Evolutionary conservation across 768 basidiomycete species (phyloP), one percentile per base, ranked within the genome.

Genomic region (Lentinula detonsa): DNA sequence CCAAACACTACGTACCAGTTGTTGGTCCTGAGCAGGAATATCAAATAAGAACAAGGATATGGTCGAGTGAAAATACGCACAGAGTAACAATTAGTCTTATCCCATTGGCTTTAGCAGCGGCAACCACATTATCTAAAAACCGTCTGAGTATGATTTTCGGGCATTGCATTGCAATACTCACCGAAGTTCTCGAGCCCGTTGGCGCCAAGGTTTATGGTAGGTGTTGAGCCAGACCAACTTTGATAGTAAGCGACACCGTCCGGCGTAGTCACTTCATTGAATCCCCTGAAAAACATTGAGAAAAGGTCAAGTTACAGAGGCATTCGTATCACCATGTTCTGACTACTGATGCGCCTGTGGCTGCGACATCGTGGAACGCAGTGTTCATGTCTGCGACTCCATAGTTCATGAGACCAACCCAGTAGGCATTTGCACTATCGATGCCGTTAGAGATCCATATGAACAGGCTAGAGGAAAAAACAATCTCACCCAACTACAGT

Each of bases 31-130:
- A 34, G 10, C 15, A 18, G 21, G 13, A 7, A 4, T 33, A 3
- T 23, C 5, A 10, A 40, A 9, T 28, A 42, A 13, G 13, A 5
- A 48, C 31, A 40, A 13, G 1, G 10, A 18, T 1, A 51, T 10
- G 11, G 9, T 52, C 6, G 4, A 37, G 8, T 21, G 10, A 39
- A 18, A 16, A 4, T 23, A 37, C 81, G 68, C 63, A 84, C 82
- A 86, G 65, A 5, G 83, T 73, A 57, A 86, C 84, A 56, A 86
- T 84, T 52, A 87, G 75, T 6, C 81, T 80, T 46, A 88, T 68
- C 5, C 83, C 83, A 62, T 86, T 78, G 0, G 83, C 80, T 66
- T 86, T 85, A 10, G 85, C 85, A 18, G 80, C 75, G 21, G 81
- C 76, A 40, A 86, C 75, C 23, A 85, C 81, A 49, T 80, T 77